Evolutionary conservation across 2,329 filamentous ascomycete genomes (phyloP), one percentile per base, ranked within the genome.

Genomic region (Fusarium denticulatum): DNA sequence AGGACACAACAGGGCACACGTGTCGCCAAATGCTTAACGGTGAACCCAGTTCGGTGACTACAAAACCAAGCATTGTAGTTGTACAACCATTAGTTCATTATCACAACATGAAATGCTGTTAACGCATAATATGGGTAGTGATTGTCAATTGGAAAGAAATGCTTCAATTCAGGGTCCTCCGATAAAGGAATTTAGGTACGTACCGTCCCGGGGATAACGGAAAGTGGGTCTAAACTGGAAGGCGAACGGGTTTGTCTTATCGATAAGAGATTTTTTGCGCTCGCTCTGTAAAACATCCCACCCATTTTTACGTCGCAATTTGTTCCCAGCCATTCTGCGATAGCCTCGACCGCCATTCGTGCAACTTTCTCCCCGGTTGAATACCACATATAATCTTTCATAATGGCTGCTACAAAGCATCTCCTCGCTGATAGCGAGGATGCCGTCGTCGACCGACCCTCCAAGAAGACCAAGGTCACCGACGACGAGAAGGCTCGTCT

Each of bases 321-420:
- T 71, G 59, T 68, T 64, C 71, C 66, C 59, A 69, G 66, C 69
- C 68, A 72, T 61, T 67, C 49, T 66, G 66, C 71, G 69, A 73
- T 57, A 66, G 49, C 52, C 53, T 74, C 68, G 52, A 71, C 64
- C 61, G 67, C 60, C 42, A 67, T 58, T 64, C 43, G 37, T 26
- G 64, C 53, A 66, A 63, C 60, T 32, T 30, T 28, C 12, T 22
- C 30, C 26, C n/a, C 18, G 57, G 34, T 50, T 61, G 45, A 37
- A 39, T 24, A 43, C n/a, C 53, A 61, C 24, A 50, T 53, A 40
- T 4, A 64, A 42, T 60, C 15, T 22, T 30, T n/a, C 14, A 71
- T 36, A 60, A 85, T 85, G 83, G 82, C 83, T 50, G 83, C 83
- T 22, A 83, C 82, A 26, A 85, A 85, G 75, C 83, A 83, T 68